Conservation (phyloP, 345 rosid species). For the Dovyalis caffra region DNA sequence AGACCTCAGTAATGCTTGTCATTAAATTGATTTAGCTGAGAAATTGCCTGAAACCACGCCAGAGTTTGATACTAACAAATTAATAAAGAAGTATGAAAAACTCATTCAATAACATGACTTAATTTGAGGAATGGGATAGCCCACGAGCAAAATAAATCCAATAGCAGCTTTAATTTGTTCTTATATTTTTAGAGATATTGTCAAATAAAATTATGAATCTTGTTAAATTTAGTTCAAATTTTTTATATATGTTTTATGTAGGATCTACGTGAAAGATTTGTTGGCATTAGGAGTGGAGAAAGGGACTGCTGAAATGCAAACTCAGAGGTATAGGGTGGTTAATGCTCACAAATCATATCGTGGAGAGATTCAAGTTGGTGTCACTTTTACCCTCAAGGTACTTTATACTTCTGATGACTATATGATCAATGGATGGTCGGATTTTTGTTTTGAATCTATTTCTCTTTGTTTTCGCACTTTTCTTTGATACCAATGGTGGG, state of each 20-base stretch:
- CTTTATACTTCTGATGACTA: not conserved
- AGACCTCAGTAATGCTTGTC: no score
- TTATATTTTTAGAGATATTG: no score
- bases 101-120: no score
- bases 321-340: slow-evolving; percentile 58
- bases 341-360: slow-evolving; percentile 40
- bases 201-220: no score
- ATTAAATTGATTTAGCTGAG: no score
- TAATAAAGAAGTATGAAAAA: no score
- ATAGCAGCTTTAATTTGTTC: not conserved
- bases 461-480: no score
- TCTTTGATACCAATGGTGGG: no score
- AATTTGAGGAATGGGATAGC: no score
- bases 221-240: not conserved
- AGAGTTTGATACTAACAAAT: no score
- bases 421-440: not conserved
- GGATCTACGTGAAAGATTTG: slow-evolving; percentile 71
- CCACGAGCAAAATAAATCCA: not conserved
- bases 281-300: slow-evolving; percentile 69
- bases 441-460: no score
- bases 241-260: slow-evolving; percentile 20
- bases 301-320: slow-evolving; percentile 57
- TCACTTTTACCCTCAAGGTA: slow-evolving; percentile 51
- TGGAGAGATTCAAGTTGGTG: slow-evolving; percentile 74
- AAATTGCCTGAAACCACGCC: no score